Percentiles rank a stretch among this genome's conserved stretches.
Conservation (phyloP, 495 filamentous ascomycete species). For the Apiosordaria backusii region DNA sequence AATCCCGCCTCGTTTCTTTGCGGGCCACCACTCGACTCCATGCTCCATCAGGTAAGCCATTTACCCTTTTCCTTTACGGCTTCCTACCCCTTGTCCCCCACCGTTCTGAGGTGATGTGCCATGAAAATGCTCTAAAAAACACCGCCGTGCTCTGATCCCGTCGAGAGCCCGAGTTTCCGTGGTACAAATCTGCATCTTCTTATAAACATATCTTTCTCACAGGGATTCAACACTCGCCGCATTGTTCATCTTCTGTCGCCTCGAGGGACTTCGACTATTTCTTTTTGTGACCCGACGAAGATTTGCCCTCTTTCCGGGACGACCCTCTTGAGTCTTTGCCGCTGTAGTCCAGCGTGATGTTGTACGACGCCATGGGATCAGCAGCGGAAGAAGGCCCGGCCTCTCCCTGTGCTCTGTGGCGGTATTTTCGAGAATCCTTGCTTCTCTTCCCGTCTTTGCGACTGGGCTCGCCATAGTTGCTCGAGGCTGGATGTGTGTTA, state of each 20-base stretch:
- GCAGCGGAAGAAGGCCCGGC: not conserved
- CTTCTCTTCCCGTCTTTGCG: slow-evolving; percentile 12
- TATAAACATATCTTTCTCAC: slow-evolving; percentile 1
- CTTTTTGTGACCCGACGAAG: slow-evolving; percentile 5
- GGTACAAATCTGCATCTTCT: slow-evolving; percentile 1
- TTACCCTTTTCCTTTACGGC: not conserved
- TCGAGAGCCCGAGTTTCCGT: not conserved
- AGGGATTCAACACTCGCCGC: not conserved
- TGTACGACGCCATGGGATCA: slow-evolving; percentile 16
- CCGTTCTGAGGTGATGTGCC: not conserved
- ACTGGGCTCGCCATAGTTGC: slow-evolving; percentile 7
- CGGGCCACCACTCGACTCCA: not conserved
- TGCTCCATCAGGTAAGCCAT: not conserved
- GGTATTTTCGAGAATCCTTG: slow-evolving; percentile 19
- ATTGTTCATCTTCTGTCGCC: not conserved
- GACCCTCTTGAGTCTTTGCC: slow-evolving; percentile 10
- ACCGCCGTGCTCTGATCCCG: not conserved
- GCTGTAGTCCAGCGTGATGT: slow-evolving; percentile 26
- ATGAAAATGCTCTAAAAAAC: slow-evolving; percentile 3
- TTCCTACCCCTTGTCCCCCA: not conserved
- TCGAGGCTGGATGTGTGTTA: slow-evolving; percentile 5
- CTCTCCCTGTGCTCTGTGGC: slow-evolving; percentile 5
- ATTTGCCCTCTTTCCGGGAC: slow-evolving; percentile 7
- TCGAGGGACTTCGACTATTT: slow-evolving; percentile 1
- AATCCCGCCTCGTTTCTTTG: not conserved